Conservation (phyloP, 352 stramenopile species). For the Hyaloperonospora arabidopsidis region DNA sequence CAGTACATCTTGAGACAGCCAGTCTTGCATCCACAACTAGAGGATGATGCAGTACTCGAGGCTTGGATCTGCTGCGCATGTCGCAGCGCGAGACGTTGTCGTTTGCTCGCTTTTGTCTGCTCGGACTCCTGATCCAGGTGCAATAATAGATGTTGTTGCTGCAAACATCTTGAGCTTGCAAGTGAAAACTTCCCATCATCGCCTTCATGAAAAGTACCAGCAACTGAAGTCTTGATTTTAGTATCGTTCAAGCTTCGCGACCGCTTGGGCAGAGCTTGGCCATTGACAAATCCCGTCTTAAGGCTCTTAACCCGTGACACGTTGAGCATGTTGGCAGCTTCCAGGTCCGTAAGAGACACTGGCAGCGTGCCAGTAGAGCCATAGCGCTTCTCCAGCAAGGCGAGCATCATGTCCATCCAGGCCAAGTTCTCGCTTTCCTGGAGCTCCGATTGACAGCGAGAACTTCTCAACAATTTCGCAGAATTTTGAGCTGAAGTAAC, state of each 20-base stretch:
- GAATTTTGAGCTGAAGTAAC: neutral
- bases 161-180: too few relatives aligned
- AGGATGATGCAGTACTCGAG: conserved; percentile 60
- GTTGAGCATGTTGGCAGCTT: conserved; percentile 34
- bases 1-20: conserved; percentile 85
- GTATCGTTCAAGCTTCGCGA: conserved; percentile 15
- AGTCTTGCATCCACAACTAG: conserved; percentile 78
- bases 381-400: conserved; percentile 64
- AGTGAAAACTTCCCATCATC: neutral
- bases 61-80: conserved; percentile 68
- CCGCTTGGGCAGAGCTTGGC: neutral
- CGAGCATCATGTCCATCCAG: conserved; percentile 81
- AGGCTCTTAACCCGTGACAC: conserved; percentile 21
- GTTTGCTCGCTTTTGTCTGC: conserved; percentile 35
- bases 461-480: neutral
- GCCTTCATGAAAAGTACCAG: neutral
- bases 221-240: conserved; percentile 6
- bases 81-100: conserved; percentile 38
- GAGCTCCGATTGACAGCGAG: conserved; percentile 1
- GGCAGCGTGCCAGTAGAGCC: conserved; percentile 20
- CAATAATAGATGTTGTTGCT: too few relatives aligned
- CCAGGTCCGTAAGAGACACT: conserved; percentile 36
- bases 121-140: conserved; percentile 20
- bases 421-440: conserved; percentile 55
- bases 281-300: conserved; percentile 9